Evolutionary conservation across 108 stramenopile genomes (phyloP).

Genomic region (Conticribra guillardii): DNA sequence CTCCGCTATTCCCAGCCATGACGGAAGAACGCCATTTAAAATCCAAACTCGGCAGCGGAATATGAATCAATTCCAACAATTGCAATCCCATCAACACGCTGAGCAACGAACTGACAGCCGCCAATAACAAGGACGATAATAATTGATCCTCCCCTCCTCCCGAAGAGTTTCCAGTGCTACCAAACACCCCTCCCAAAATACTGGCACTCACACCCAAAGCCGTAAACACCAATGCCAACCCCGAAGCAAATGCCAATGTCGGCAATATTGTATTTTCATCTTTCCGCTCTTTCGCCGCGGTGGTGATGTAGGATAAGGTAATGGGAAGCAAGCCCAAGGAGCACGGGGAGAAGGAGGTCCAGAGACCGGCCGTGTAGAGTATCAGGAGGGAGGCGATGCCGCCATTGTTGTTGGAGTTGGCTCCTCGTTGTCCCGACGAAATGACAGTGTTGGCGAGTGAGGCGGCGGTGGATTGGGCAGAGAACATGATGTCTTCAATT

Average conservation of each 20-base stretch:
- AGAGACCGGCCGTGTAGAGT: conserved; percentile 79
- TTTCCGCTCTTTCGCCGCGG: conserved; percentile 64
- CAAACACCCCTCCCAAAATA: conserved; percentile 76
- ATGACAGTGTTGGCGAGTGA: conserved; percentile 62
- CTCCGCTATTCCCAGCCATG: conserved; percentile 9
- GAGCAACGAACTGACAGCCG: conserved; percentile 61
- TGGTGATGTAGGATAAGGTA: conserved; percentile 74
- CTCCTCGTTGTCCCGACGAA: conserved; percentile 13
- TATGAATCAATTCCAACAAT: conserved; percentile 67
- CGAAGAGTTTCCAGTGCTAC: conserved; percentile 29
- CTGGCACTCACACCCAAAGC: conserved; percentile 73
- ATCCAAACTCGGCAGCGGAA: conserved; percentile 66
- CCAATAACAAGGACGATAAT: conserved; percentile 27
- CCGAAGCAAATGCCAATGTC: conserved; percentile 64
- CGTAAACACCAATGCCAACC: conserved; percentile 80
- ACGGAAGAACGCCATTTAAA: conserved; percentile 19
- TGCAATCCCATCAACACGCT: conserved; percentile 82
- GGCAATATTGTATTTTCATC: conserved; percentile 68
- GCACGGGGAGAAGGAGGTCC: conserved; percentile 77
- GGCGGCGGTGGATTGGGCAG: conserved; percentile 65
- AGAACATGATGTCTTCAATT: conserved; percentile 70
- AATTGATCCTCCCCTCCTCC: conserved; percentile 17
- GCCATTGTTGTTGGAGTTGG: conserved; percentile 2
- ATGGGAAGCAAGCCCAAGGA: conserved; percentile 81
- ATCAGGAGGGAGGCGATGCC: conserved; percentile 47